phyloP scores from a whole-genome alignment of 768 basidiomycete species.

The Boletus sp. region DNA sequence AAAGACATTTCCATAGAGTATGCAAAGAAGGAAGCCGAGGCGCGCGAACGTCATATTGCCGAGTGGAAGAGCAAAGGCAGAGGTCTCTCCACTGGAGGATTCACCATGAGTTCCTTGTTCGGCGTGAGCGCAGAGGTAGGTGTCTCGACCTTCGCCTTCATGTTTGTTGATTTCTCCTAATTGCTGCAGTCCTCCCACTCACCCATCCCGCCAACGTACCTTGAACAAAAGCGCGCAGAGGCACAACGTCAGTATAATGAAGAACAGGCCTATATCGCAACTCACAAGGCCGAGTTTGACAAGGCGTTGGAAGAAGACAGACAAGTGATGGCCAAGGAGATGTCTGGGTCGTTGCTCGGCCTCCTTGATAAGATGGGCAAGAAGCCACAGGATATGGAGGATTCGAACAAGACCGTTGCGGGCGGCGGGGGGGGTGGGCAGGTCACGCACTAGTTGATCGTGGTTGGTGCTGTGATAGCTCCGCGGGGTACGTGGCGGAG shows the following conservation, averaged over 20 bases:
- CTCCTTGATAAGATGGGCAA: conserved; percentile 27
- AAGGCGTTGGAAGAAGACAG: conserved; percentile 50
- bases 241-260: conserved; percentile 52
- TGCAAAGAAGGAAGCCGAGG: conserved; percentile 82
- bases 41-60: conserved; percentile 72
- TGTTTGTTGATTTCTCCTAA: background rate
- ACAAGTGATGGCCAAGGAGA: conserved; percentile 46
- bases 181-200: conserved; percentile 24
- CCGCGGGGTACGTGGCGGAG: too few species aligned
- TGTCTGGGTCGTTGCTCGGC: conserved; percentile 43
- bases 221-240: conserved; percentile 50
- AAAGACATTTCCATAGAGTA: conserved; percentile 90
- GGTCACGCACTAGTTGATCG: conserved; percentile 1
- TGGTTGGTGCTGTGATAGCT: too few species aligned
- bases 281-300: conserved; percentile 53
- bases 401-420: conserved; percentile 4
- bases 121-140: conserved; percentile 34
- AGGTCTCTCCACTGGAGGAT: conserved; percentile 37
- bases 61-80: conserved; percentile 66
- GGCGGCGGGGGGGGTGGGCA: conserved; percentile 9
- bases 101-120: conserved; percentile 48
- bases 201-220: conserved; percentile 46
- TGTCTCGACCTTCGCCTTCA: background rate
- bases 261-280: conserved; percentile 50
- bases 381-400: conserved; percentile 5